phyloP scores from a whole-genome alignment of 768 basidiomycete species.

The Dentipellis sp. region DNA sequence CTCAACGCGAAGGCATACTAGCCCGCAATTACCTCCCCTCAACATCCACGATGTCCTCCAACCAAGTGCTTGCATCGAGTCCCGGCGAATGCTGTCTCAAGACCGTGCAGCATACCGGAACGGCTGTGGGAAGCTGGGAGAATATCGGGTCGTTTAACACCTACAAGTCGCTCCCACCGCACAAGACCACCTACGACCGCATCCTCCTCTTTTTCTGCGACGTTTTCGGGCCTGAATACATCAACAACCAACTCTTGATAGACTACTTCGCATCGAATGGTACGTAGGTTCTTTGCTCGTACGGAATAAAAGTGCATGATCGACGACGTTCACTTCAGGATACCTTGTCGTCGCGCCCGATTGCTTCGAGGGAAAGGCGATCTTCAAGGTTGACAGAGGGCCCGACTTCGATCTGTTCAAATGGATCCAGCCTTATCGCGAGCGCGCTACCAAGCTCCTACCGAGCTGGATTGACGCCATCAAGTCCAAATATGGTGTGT shows the following conservation, averaged over 20 bases:
- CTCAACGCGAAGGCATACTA: too few relatives aligned
- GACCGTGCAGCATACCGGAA: background rate
- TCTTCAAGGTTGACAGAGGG: slow-evolving; percentile 31
- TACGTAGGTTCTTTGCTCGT: background rate
- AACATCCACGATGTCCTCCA: background rate
- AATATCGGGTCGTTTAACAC: background rate
- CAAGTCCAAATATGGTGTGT: slow-evolving; percentile 36
- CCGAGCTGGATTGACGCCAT: slow-evolving; percentile 47
- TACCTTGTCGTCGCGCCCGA: slow-evolving; percentile 52
- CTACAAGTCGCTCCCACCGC: background rate
- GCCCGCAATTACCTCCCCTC: too few relatives aligned
- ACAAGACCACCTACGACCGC: background rate
- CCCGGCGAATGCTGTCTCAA: background rate
- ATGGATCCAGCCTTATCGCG: slow-evolving; percentile 31
- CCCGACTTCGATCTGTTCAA: slow-evolving; percentile 27
- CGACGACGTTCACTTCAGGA: slow-evolving; percentile 24
- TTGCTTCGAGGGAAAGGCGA: slow-evolving; percentile 53
- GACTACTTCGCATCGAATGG: background rate
- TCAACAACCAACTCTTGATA: slow-evolving; percentile 1
- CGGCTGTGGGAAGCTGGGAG: background rate
- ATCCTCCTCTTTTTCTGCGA: background rate
- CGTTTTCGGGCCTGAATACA: background rate
- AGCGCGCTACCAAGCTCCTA: slow-evolving; percentile 28
- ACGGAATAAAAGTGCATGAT: too few relatives aligned
- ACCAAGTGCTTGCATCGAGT: background rate